phyloP scores from a whole-genome alignment of 2,329 filamentous ascomycete species.

The Dactylellina haptotyla region DNA sequence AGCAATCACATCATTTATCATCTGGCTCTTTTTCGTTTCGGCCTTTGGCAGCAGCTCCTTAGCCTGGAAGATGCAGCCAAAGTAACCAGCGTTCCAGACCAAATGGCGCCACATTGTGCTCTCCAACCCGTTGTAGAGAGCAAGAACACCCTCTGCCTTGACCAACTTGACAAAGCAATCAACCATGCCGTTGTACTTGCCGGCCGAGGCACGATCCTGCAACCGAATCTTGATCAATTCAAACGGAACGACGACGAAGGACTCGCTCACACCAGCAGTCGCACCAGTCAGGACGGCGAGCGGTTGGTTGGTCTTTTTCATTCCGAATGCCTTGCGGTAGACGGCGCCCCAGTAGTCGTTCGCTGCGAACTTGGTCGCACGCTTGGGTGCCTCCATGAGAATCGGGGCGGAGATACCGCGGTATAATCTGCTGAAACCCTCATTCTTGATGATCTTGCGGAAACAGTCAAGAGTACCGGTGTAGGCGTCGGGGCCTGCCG shows the following conservation, averaged over 20 bases:
- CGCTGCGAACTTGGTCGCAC: conserved; percentile 97
- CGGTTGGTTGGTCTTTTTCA: conserved; percentile 86
- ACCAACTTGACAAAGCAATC: conserved; percentile 85
- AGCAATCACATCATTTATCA: conserved; percentile 86
- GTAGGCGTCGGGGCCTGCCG: conserved; percentile 80
- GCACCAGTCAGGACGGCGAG: conserved; percentile 90
- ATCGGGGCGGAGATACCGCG: conserved; percentile 95
- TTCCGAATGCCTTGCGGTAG: conserved; percentile 87
- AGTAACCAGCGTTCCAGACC: conserved; percentile 94
- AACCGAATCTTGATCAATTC: conserved; percentile 98
- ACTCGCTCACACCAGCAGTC: conserved; percentile 91
- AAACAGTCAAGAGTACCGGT: conserved; percentile 99
- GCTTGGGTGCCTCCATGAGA: conserved; percentile 96
- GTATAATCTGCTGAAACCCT: conserved; percentile 92
- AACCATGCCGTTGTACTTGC: conserved; percentile 84
- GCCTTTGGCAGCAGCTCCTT: conserved; percentile 82
- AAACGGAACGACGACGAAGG: conserved; percentile 97
- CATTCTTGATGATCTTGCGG: conserved; percentile 92
- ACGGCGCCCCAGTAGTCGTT: conserved; percentile 98
- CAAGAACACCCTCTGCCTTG: conserved; percentile 81
- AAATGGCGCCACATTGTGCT: conserved; percentile 96
- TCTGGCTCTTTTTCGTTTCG: conserved; percentile 81
- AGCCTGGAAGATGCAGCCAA: conserved; percentile 98
- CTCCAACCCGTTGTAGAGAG: conserved; percentile 96
- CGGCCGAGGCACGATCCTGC: conserved; percentile 91